These are phyloP conservation scores for Diutina rugosa DNA, from an alignment of 1,139 yeast species.

Conservation along the genomic window DNA sequence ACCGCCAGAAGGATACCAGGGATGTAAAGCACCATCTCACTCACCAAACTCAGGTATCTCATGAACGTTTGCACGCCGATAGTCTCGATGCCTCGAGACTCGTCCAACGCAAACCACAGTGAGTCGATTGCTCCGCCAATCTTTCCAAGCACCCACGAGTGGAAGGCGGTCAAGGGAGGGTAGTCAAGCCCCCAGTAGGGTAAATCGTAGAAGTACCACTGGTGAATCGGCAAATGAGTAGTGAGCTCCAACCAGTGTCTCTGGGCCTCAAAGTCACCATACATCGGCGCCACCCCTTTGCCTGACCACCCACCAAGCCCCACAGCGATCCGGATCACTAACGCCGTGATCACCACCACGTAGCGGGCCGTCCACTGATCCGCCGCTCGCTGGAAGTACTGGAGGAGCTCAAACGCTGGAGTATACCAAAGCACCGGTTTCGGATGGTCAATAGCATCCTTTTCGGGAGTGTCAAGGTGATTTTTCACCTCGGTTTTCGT, in stretches of 20 bases:
- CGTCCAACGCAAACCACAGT: conserved; percentile 62
- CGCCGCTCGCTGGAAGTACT: conserved; percentile 42
- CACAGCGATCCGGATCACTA: conserved; percentile 70
- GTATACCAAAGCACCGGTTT: not conserved
- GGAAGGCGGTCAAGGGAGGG: conserved; percentile 94
- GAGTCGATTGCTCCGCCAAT: conserved; percentile 53
- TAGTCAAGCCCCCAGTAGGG: conserved; percentile 96
- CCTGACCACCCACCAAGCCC: conserved; percentile 90
- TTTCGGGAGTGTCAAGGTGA: not conserved
- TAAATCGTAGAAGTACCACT: conserved; percentile 86
- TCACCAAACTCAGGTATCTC: conserved; percentile 66
- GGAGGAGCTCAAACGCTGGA: conserved; percentile 28
- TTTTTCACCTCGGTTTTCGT: not conserved
- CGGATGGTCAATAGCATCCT: not conserved
- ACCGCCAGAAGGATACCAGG: conserved; percentile 71
- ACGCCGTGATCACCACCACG: conserved; percentile 59
- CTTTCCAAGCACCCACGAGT: conserved; percentile 69
- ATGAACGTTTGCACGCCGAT: conserved; percentile 62
- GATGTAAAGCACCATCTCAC: conserved; percentile 62
- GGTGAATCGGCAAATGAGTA: conserved; percentile 49
- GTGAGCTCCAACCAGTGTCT: conserved; percentile 97
- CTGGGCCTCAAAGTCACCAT: conserved; percentile 96
- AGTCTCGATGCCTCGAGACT: conserved; percentile 66
- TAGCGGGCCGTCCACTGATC: conserved; percentile 88
- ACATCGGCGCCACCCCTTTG: conserved; percentile 52